These are phyloP conservation scores for Colletotrichum sojae DNA, from an alignment of 2,329 filamentous ascomycete genomes.

Conservation along the genomic window DNA sequence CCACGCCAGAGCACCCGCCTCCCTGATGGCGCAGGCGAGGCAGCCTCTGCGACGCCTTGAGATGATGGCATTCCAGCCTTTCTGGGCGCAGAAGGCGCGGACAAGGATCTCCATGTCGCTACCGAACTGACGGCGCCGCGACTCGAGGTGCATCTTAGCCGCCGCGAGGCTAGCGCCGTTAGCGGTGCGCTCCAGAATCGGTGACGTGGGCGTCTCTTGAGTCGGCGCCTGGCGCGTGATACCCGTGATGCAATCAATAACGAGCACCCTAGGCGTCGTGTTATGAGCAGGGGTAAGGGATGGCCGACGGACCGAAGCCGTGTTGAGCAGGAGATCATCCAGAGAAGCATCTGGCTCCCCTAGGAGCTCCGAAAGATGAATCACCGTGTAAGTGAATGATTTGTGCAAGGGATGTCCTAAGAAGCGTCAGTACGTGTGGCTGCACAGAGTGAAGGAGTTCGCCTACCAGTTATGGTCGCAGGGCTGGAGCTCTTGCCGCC, in stretches of 20 bases:
- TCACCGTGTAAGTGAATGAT: conserved; percentile 71
- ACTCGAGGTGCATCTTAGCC: conserved; percentile 69
- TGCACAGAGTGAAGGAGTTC: conserved; percentile 38
- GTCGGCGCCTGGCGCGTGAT: conserved; percentile 58
- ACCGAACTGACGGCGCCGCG: conserved; percentile 69
- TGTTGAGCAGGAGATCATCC: conserved; percentile 60
- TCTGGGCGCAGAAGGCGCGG: conserved; percentile 80
- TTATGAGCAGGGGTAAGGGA: conserved; percentile 48
- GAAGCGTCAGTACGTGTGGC: conserved; percentile 16
- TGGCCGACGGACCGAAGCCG: conserved; percentile 50
- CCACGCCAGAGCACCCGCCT: conserved; percentile 80
- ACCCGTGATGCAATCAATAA: conserved; percentile 75
- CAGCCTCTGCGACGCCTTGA: conserved; percentile 78
- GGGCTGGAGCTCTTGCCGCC: conserved; percentile 61
- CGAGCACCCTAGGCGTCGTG: conserved; percentile 62
- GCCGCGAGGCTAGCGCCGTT: conserved; percentile 58
- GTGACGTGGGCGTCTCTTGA: conserved; percentile 64
- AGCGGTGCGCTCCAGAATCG: conserved; percentile 56
- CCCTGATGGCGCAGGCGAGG: conserved; percentile 80
- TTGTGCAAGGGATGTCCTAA: conserved; percentile 75
- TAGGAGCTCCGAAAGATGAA: conserved; percentile 72
- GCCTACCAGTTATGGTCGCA: conserved; percentile 63
- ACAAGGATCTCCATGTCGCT: conserved; percentile 80
- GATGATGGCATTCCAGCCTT: conserved; percentile 81
- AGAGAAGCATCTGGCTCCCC: conserved; percentile 61